phyloP scores from a whole-genome alignment of 2,329 filamentous ascomycete species.

The Zalaria obscura region DNA sequence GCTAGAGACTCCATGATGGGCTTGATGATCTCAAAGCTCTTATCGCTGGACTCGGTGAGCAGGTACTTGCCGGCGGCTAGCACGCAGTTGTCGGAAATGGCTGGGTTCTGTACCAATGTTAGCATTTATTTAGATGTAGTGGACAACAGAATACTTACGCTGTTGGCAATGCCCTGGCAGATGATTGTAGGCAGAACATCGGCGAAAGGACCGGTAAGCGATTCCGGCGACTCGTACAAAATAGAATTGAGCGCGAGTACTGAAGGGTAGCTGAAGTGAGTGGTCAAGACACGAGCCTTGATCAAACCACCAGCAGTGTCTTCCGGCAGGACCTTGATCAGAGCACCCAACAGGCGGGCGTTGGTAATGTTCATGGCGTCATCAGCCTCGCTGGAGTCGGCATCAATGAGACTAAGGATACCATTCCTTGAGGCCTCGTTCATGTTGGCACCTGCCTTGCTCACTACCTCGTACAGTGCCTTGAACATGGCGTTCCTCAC shows the following conservation, averaged over 20 bases:
- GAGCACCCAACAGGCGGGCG: conserved; percentile 74
- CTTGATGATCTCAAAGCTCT: conserved; percentile 63
- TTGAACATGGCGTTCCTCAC: conserved; percentile 95
- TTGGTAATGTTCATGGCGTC: conserved; percentile 75
- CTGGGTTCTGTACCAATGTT: conserved; percentile 40
- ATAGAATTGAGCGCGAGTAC: conserved; percentile 81
- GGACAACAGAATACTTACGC: conserved; percentile 39
- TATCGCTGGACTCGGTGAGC: conserved; percentile 48
- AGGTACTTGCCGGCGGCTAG: conserved; percentile 86
- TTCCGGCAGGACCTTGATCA: conserved; percentile 71
- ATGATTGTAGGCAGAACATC: conserved; percentile 68
- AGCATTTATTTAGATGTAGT: conserved; percentile 5
- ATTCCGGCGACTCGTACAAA: conserved; percentile 62
- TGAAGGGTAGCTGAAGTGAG: conserved; percentile 62
- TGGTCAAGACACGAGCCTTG: conserved; percentile 64
- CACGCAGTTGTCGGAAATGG: conserved; percentile 76
- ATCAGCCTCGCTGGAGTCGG: conserved; percentile 58
- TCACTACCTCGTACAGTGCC: conserved; percentile 89
- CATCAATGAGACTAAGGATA: conserved; percentile 81
- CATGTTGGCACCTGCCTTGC: conserved; percentile 91
- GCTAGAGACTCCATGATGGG: conserved; percentile 68
- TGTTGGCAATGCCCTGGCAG: conserved; percentile 63
- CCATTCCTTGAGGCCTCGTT: conserved; percentile 74
- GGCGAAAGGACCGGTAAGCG: conserved; percentile 52
- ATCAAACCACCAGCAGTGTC: conserved; percentile 51